These are phyloP conservation scores for Cystofilobasidium macerans DNA, from an alignment of 768 basidiomycete species.

Conservation along the genomic window DNA sequence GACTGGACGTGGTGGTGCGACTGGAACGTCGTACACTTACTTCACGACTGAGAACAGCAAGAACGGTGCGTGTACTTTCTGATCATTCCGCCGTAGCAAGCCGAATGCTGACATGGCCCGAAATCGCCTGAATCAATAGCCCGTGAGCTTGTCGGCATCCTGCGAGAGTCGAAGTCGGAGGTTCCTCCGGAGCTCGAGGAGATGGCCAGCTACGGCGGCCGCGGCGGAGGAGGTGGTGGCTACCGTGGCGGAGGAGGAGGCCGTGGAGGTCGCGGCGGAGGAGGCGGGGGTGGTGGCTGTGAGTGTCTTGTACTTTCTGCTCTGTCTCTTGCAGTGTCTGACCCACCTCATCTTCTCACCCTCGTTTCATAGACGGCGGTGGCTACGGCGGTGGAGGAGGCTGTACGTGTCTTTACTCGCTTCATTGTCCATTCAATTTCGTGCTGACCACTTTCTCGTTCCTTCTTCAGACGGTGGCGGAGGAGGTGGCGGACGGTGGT, in stretches of 20 bases:
- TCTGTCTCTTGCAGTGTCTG: background rate
- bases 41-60: conserved; percentile 49
- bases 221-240: conserved; percentile 46
- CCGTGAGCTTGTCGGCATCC: conserved; percentile 74
- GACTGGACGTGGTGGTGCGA: conserved; percentile 74
- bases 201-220: conserved; percentile 77
- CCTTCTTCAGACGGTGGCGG: background rate
- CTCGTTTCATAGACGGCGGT: too few relatives aligned
- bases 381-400: conserved; percentile 1
- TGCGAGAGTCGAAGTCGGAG: conserved; percentile 72
- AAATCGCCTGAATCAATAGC: conserved; percentile 51
- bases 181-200: conserved; percentile 85
- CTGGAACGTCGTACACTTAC: conserved; percentile 79
- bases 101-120: background rate
- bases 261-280: conserved; percentile 45
- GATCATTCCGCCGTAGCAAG: background rate
- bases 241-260: conserved; percentile 42
- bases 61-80: background rate
- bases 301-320: background rate
- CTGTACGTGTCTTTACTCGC: background rate
- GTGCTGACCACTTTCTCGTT: too few relatives aligned
- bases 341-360: background rate
- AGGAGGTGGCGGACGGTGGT: background rate
- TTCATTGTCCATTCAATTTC: background rate
- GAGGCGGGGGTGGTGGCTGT: conserved; percentile 32